A percentile compares a stretch with the other conserved stretches of the same genome.
phyloP scores from a whole-genome alignment of 352 stramenopile genomes.

The Phytophthora pini region DNA sequence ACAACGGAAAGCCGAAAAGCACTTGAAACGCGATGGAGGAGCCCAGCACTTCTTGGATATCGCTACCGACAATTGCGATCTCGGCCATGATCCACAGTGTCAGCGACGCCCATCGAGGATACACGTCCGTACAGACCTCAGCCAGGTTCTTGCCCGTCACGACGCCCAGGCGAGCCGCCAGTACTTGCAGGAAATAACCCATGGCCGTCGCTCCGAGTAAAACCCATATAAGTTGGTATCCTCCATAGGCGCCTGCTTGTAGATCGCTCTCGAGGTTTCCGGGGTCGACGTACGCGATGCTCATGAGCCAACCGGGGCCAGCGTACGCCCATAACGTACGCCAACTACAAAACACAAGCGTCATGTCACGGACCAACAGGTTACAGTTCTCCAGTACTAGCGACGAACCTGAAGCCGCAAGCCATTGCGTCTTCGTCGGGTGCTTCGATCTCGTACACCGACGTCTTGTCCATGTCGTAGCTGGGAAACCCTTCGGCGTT shows the following conservation, averaged over 20 bases:
- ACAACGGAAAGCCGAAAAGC: slow-evolving; percentile 89
- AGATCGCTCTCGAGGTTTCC: slow-evolving; percentile 4
- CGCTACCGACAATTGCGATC: slow-evolving; percentile 91
- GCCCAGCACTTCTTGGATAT: slow-evolving; percentile 93
- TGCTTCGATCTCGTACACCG: not conserved
- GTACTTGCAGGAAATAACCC: slow-evolving; percentile 56
- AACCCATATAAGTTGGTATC: slow-evolving; percentile 2
- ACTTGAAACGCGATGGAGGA: slow-evolving; percentile 92
- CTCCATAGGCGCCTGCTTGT: not conserved
- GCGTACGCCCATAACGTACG: not conserved
- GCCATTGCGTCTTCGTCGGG: not conserved
- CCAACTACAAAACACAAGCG: not conserved
- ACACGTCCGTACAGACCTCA: slow-evolving; percentile 80
- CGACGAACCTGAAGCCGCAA: not conserved
- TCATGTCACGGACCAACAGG: not conserved
- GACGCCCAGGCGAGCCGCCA: slow-evolving; percentile 92
- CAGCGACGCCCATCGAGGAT: slow-evolving; percentile 73
- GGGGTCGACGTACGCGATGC: not conserved
- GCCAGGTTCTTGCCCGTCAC: slow-evolving; percentile 92
- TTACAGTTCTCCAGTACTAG: not conserved
- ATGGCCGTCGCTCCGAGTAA: not conserved
- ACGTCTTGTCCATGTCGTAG: not conserved
- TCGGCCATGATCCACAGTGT: slow-evolving; percentile 93
- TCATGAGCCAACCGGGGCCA: slow-evolving; percentile 1
- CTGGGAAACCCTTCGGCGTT: not conserved